Percentiles rank a stretch among this genome's conserved stretches.
Evolutionary conservation across 1,284 basidiomycete genomes (phyloP).

Genomic region (Apiotrichum laibachii): DNA sequence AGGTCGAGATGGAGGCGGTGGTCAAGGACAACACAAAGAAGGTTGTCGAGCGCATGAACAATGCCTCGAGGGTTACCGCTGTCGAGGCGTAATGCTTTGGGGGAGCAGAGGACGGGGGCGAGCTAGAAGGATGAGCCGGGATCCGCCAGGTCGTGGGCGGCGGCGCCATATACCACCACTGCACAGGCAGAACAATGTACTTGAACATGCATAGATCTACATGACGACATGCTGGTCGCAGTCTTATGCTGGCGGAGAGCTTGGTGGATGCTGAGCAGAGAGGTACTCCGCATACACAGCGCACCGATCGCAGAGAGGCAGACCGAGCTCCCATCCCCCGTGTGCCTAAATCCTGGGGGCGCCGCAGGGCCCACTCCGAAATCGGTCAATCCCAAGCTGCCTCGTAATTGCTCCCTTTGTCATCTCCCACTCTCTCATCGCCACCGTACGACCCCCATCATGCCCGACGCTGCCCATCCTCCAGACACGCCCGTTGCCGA

Average conservation of each 20-base stretch:
- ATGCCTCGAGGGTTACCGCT: slow-evolving; percentile 7
- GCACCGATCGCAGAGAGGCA: too few species aligned
- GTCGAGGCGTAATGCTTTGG: slow-evolving; percentile 1
- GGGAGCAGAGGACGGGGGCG: not conserved
- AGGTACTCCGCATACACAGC: too few species aligned
- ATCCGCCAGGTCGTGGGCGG: too few species aligned
- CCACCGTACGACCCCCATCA: not conserved
- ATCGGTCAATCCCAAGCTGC: too few species aligned
- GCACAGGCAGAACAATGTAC: too few species aligned
- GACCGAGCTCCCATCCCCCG: too few species aligned
- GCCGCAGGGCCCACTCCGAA: not conserved
- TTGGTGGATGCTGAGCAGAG: too few species aligned
- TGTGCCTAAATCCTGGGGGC: too few species aligned
- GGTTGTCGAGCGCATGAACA: slow-evolving; percentile 55
- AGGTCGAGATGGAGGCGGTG: slow-evolving; percentile 76
- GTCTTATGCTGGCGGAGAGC: too few species aligned
- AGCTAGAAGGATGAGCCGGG: not conserved
- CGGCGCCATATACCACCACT: too few species aligned
- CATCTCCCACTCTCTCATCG: not conserved
- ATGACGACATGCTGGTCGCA: not conserved
- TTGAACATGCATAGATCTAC: not conserved
- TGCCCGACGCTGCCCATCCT: not conserved
- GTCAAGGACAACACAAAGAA: slow-evolving; percentile 64
- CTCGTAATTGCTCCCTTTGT: not conserved
- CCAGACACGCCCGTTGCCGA: not conserved